Evolutionary conservation across 1,139 yeast species (phyloP).

Genomic region (Sugiyamaella japonica): DNA sequence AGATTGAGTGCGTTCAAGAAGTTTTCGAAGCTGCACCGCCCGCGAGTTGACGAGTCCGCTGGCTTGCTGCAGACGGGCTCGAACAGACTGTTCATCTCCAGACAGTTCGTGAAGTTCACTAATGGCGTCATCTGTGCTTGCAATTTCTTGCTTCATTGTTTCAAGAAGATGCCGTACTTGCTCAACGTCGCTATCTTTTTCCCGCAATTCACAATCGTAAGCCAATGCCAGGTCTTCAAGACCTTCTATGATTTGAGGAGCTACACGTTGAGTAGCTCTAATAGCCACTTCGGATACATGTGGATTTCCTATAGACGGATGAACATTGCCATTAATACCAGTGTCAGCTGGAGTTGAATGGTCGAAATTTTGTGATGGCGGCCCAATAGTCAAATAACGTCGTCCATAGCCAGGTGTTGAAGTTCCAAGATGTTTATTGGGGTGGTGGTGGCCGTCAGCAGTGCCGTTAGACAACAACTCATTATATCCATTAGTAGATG

Average conservation of each 20-base stretch:
- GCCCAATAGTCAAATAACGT: background rate
- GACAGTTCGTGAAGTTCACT: conserved; percentile 36
- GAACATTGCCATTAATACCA: conserved; percentile 8
- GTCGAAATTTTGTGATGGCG: background rate
- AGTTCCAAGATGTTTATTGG: background rate
- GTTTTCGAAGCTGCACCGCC: conserved; percentile 42
- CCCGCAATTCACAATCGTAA: conserved; percentile 53
- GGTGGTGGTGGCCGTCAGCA: too few relatives aligned
- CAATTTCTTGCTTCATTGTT: conserved; percentile 46
- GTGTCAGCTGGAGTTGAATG: background rate
- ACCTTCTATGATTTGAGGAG: conserved; percentile 47
- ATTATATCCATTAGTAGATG: conserved; percentile 1
- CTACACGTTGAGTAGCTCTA: conserved; percentile 49
- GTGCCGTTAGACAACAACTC: conserved; percentile 3
- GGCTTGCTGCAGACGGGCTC: conserved; percentile 33
- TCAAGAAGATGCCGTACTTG: conserved; percentile 47
- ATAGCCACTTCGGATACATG: conserved; percentile 52
- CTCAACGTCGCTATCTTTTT: conserved; percentile 50
- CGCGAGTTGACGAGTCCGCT: conserved; percentile 37
- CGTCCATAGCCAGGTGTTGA: conserved; percentile 5
- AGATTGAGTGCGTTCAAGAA: conserved; percentile 59
- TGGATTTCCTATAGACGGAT: conserved; percentile 25
- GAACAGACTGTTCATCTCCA: conserved; percentile 37
- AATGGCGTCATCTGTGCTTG: conserved; percentile 38
- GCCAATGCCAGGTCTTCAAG: conserved; percentile 56